These are phyloP conservation scores for Vickermania spadyakhi DNA, from an alignment of 208 protist species.

Conservation along the genomic window DNA sequence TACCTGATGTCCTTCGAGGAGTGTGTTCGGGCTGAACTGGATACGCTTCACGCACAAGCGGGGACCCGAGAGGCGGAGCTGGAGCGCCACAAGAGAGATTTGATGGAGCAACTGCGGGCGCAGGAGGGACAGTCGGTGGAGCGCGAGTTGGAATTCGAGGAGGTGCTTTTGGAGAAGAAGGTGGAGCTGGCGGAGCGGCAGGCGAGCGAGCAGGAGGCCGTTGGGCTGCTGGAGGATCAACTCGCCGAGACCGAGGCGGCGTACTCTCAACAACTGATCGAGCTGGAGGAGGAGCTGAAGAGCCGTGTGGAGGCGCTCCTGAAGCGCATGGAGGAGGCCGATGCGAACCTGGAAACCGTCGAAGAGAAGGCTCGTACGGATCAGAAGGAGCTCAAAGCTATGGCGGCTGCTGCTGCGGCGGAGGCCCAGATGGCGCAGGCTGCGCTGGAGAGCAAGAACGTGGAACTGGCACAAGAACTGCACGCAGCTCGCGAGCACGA, in stretches of 20 bases:
- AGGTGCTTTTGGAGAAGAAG: slow-evolving; percentile 28
- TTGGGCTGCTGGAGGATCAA: neutral
- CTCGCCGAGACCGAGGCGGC: neutral
- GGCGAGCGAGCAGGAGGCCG: neutral
- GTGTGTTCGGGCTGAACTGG: slow-evolving; percentile 2
- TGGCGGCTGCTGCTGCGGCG: neutral
- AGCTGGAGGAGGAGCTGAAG: slow-evolving; percentile 20
- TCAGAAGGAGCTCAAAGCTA: neutral
- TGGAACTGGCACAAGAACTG: neutral
- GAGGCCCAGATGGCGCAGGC: neutral
- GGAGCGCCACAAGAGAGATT: neutral
- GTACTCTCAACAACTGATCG: slow-evolving; percentile 1
- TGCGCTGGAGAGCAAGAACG: neutral
- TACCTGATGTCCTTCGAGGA: neutral
- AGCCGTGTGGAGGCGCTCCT: neutral
- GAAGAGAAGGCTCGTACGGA: neutral
- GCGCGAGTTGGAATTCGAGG: slow-evolving; percentile 8
- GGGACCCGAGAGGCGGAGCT: neutral
- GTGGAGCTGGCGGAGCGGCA: neutral
- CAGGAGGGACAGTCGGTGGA: slow-evolving; percentile 1
- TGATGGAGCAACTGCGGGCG: no score
- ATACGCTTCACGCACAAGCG: slow-evolving; percentile 14
- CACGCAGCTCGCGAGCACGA: neutral
- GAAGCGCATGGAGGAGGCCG: neutral
- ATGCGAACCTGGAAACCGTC: neutral